Percentiles rank a stretch among this genome's conserved stretches.
Conservation (phyloP, 805 yeast species). For the Schwanniomyces vanrijiae region DNA sequence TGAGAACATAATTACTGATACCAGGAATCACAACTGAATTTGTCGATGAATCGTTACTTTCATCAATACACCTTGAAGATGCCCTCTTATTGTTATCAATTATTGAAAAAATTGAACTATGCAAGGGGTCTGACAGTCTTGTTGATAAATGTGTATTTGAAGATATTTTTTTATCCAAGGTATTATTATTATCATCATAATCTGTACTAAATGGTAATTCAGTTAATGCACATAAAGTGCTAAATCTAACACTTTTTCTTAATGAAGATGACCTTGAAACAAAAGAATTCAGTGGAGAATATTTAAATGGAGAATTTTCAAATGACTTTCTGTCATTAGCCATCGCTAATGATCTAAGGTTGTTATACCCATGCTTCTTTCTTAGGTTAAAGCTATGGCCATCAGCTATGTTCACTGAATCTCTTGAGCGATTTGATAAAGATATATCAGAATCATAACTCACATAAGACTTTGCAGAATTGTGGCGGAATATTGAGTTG, state of each 20-base stretch:
- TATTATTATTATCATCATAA: conserved; percentile 7
- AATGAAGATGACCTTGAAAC: conserved; percentile 23
- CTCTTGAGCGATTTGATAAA: conserved; percentile 17
- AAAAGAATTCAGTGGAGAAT: conserved; percentile 18
- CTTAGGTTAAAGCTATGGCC: conserved; percentile 24
- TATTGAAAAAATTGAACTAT: conserved; percentile 36
- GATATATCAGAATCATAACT: conserved; percentile 63
- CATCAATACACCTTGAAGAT: conserved; percentile 10
- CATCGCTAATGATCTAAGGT: conserved; percentile 40
- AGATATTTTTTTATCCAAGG: conserved; percentile 3
- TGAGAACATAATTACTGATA: conserved; percentile 38
- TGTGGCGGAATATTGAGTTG: conserved; percentile 26
- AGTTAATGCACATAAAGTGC: conserved; percentile 38
- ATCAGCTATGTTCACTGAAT: conserved; percentile 12
- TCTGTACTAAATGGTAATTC: conserved; percentile 36
- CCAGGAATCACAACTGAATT: conserved; percentile 57
- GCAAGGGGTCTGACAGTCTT: conserved; percentile 26
- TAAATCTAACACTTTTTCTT: conserved; percentile 33
- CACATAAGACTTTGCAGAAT: conserved; percentile 49
- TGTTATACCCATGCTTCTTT: conserved; percentile 51
- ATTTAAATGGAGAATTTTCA: conserved; percentile 3
- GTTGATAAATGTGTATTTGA: conserved; percentile 12
- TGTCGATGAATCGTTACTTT: conserved; percentile 14
- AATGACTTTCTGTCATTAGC: conserved; percentile 2
- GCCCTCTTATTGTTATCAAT: conserved; percentile 20